Conservation (phyloP, 2,329 filamentous ascomycete genomes). For the Fusarium sp. region DNA sequence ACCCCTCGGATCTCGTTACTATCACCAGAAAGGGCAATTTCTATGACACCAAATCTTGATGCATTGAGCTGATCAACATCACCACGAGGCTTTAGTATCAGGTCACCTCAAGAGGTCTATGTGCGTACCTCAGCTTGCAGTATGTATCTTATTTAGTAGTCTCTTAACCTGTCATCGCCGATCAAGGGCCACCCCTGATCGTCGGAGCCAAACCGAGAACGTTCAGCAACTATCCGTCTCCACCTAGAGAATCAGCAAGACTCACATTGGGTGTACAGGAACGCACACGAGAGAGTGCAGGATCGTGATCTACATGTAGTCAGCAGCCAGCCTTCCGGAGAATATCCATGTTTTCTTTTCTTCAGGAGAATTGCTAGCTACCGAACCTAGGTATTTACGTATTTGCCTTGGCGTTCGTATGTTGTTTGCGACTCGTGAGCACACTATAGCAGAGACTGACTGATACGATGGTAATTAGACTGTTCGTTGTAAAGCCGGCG, state of each 20-base stretch:
- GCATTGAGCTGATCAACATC: not conserved
- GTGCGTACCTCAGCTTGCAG: constrained; percentile 20
- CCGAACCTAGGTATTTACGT: not conserved
- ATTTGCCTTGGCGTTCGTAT: not conserved
- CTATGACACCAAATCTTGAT: not conserved
- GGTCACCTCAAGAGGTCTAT: not conserved
- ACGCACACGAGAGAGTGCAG: not conserved
- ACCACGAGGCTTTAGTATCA: constrained; percentile 1
- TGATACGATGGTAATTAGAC: not conserved
- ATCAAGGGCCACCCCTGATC: constrained; percentile 30
- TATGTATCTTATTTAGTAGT: not conserved
- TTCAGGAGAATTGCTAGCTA: not conserved
- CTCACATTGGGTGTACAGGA: not conserved
- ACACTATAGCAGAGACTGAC: not conserved
- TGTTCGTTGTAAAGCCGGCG: not conserved
- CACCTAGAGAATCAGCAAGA: constrained; percentile 11
- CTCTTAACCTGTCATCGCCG: constrained; percentile 24
- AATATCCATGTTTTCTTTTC: constrained; percentile 4
- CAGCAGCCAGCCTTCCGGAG: not conserved
- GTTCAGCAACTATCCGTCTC: constrained; percentile 6
- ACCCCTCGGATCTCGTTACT: constrained; percentile 5
- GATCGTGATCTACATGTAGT: constrained; percentile 14
- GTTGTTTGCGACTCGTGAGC: not conserved
- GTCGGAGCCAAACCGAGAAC: constrained; percentile 26
- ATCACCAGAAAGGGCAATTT: not conserved